phyloP scores from a whole-genome alignment of 331 rosid species.

The Prunus yedoensis region DNA sequence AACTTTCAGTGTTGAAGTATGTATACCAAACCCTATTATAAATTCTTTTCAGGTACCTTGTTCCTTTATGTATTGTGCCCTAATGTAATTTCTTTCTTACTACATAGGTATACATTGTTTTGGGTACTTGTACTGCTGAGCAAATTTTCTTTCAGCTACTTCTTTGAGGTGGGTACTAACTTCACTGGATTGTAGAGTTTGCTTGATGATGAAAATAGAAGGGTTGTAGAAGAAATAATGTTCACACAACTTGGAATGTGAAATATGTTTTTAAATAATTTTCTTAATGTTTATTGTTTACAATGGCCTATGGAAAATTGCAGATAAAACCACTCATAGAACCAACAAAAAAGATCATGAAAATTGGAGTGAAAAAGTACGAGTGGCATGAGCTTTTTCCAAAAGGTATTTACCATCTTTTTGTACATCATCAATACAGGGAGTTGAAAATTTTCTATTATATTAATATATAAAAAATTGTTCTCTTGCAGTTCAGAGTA shows the following conservation, averaged over 20 bases:
- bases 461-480: not conserved
- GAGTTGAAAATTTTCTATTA: slow-evolving; percentile 1
- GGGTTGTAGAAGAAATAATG: not conserved
- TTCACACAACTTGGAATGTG: not conserved
- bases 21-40: slow-evolving; percentile 29
- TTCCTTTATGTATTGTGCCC: slow-evolving; percentile 14
- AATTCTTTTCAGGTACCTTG: not conserved
- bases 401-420: slow-evolving; percentile 51
- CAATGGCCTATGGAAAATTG: slow-evolving; percentile 27
- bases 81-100: slow-evolving; percentile 26
- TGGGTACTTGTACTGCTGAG: slow-evolving; percentile 71
- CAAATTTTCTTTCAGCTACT: slow-evolving; percentile 88
- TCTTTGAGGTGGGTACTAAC: slow-evolving; percentile 71
- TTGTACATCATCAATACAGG: not conserved
- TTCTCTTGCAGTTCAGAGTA: slow-evolving; percentile 63
- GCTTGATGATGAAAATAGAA: too few species aligned
- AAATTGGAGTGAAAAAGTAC: slow-evolving; percentile 66
- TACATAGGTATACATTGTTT: slow-evolving; percentile 75
- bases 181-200: not conserved
- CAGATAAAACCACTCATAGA: slow-evolving; percentile 97
- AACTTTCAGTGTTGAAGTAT: slow-evolving; percentile 82
- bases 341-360: slow-evolving; percentile 87
- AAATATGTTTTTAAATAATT: not conserved
- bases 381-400: slow-evolving; percentile 97
- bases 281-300: not conserved